phyloP scores from a whole-genome alignment of 495 filamentous ascomycete species.

The Pseudomonodictys pantanalensis region DNA sequence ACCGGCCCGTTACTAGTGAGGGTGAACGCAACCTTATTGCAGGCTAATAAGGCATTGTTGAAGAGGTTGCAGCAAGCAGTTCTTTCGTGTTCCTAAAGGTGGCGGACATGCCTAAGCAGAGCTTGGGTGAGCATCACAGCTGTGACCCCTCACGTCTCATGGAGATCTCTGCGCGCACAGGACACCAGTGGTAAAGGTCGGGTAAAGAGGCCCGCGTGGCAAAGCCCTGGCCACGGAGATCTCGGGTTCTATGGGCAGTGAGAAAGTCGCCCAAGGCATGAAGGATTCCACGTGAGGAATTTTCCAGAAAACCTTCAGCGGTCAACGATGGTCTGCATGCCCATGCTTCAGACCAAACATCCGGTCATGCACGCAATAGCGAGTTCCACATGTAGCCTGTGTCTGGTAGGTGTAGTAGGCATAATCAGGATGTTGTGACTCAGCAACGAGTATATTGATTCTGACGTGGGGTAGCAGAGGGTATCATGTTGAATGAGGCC shows the following conservation, averaged over 20 bases:
- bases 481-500: constrained; percentile 35
- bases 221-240: background rate
- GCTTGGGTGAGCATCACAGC: background rate
- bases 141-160: constrained; percentile 18
- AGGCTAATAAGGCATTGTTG: background rate
- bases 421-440: background rate
- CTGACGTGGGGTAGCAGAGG: constrained; percentile 15
- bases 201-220: constrained; percentile 10
- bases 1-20: no score
- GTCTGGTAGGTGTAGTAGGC: background rate
- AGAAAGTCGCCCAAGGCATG: background rate
- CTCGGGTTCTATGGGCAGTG: background rate
- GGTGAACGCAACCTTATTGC: background rate
- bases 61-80: background rate
- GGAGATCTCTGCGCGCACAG: background rate
- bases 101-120: constrained; percentile 6
- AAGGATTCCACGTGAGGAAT: constrained; percentile 6
- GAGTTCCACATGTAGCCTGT: constrained; percentile 16
- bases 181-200: background rate
- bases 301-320: constrained; percentile 15
- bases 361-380: constrained; percentile 16
- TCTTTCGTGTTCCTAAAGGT: background rate
- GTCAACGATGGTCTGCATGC: background rate
- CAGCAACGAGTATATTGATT: constrained; percentile 13
- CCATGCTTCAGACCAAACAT: constrained; percentile 19